Base-by-base conservation (phyloP, 2,329 filamentous ascomycete species). In the Trichoderma breve region DNA sequence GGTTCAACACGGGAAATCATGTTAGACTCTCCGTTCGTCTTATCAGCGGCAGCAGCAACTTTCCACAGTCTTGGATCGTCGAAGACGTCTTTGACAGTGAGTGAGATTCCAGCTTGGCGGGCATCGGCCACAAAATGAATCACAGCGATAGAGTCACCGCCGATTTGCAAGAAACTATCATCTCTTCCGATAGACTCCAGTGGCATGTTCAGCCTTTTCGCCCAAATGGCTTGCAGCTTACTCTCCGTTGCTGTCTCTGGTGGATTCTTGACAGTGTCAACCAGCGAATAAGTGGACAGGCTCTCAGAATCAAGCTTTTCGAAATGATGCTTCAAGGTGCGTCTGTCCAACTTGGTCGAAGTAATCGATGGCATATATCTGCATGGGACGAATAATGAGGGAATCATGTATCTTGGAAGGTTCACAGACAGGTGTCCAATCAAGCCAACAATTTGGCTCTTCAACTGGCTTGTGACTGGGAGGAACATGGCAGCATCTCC, bases 121-220 rank as follows among this genome's bases (percentile, higher is more conserved):
- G 70, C 70, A 21, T 43, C 39, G 9, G 62, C 39, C n/a, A 61
- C 66, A 18, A 73, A 64, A 8, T 68, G 39, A 6, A 73, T 74
- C 24, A 69, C 71, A 6, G 60, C 21, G 39, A 74, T 73, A 4
- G 71, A 73, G n/a, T 74, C 73, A 39, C 73, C 73, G 4, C 73
- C 73, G 7, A 74, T 55, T 21, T 55, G 34, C 28, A 74, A 51
- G 58, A 74, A 74, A 28, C 55, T 67, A 32, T 74, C 73, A 47
- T 74, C 62, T 28, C 51, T 15, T 43, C 73, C 71, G 11, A 74
- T 74, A 21, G 64, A 53, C 4, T 58, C 51, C 7, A 57, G n/a
- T 18, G 53, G 36, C 8, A 73, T 43, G 9, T 72, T 66, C 9
- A 73, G 30, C 14, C 63, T 28, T 28, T 66, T 32, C 8, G 70